A percentile compares a stretch with the other conserved stretches of the same genome.
Conservation (phyloP, 305 asterid genomes). For the Fraxinus platypoda region DNA sequence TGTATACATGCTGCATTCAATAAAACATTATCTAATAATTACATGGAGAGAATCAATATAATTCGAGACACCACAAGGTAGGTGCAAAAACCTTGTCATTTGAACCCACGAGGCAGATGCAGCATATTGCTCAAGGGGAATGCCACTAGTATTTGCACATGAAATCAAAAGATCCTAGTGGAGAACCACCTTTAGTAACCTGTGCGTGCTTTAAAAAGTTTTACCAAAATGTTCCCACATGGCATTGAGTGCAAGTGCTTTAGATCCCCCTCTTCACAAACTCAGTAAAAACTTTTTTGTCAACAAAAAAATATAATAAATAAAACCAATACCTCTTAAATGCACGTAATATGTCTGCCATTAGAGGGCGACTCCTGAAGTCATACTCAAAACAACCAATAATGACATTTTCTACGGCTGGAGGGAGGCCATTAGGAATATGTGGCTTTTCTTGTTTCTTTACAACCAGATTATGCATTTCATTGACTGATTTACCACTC, state of each 20-base stretch:
- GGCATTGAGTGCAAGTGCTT: neutral
- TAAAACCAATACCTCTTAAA: slow-evolving; percentile 44
- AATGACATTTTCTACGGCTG: slow-evolving; percentile 43
- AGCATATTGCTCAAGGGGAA: neutral
- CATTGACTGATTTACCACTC: slow-evolving; percentile 50
- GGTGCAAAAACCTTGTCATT: neutral
- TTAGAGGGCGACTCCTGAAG: slow-evolving; percentile 57
- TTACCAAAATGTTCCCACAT: neutral
- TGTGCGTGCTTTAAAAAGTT: neutral
- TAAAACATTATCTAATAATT: neutral
- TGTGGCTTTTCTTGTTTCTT: slow-evolving; percentile 54
- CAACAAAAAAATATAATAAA: neutral
- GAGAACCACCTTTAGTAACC: neutral
- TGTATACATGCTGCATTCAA: neutral
- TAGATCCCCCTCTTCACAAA: neutral
- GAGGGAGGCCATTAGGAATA: slow-evolving; percentile 57
- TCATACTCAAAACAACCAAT: slow-evolving; percentile 62
- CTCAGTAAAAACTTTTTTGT: neutral
- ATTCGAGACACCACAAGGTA: neutral
- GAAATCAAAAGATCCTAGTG: neutral
- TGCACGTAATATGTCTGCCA: slow-evolving; percentile 50
- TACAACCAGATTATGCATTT: slow-evolving; percentile 44
- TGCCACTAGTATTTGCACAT: neutral
- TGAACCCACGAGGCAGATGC: neutral
- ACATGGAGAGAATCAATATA: neutral